These are phyloP conservation scores for Strigomonas culicis DNA, from an alignment of 208 protist species.

Conservation along the genomic window DNA sequence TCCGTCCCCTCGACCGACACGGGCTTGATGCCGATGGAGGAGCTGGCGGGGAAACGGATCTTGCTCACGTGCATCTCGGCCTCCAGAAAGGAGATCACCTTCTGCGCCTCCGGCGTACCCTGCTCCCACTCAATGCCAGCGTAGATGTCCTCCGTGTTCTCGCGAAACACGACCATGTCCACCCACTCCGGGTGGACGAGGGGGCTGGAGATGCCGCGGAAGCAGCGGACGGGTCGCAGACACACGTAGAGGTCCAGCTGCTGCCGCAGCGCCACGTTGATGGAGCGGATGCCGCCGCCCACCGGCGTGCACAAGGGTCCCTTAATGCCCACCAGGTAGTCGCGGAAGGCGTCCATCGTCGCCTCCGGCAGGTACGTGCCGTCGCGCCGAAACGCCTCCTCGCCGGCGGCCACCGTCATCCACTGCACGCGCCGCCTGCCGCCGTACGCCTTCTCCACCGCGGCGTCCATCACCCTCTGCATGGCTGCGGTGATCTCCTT, in stretches of 20 bases:
- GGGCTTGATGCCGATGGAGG: slow-evolving; percentile 43
- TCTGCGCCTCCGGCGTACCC: slow-evolving; percentile 32
- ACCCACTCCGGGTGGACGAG: slow-evolving; percentile 43
- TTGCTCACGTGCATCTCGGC: slow-evolving; percentile 34
- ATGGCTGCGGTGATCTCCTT: slow-evolving; percentile 34
- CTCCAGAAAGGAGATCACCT: slow-evolving; percentile 24
- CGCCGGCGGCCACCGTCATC: slow-evolving; percentile 37
- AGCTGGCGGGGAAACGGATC: slow-evolving; percentile 37
- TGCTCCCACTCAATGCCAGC: slow-evolving; percentile 42
- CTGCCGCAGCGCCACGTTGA: slow-evolving; percentile 50
- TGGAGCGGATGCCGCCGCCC: slow-evolving; percentile 43
- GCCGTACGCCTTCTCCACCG: slow-evolving; percentile 38
- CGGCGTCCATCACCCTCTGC: slow-evolving; percentile 29
- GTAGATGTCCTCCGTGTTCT: slow-evolving; percentile 64
- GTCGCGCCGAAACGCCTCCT: slow-evolving; percentile 24
- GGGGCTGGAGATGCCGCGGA: slow-evolving; percentile 34
- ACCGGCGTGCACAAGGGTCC: slow-evolving; percentile 40
- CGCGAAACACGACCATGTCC: slow-evolving; percentile 55
- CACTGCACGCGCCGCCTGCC: slow-evolving; percentile 27
- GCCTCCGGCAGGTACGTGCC: slow-evolving; percentile 31
- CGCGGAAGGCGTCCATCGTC: slow-evolving; percentile 32
- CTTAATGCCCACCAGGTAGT: slow-evolving; percentile 34
- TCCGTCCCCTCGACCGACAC: slow-evolving; percentile 44
- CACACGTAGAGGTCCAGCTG: slow-evolving; percentile 48
- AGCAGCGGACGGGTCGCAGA: slow-evolving; percentile 44